Conservation (phyloP, 371 early-diverging fungal species). For the Synchytrium microbalum region DNA sequence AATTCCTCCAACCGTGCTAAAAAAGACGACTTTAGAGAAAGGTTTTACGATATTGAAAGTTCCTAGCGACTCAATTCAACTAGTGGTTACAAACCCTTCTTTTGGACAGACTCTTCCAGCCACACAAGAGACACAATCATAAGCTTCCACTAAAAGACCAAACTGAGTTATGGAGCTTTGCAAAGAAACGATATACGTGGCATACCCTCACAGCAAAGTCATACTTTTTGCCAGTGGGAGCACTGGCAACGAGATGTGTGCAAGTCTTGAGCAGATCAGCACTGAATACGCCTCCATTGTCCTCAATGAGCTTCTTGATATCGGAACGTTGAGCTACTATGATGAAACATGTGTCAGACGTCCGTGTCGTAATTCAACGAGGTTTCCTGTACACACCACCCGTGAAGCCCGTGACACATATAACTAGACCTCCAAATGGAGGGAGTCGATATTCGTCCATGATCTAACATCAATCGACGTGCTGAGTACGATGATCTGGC, state of each 20-base stretch:
- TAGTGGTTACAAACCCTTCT: not conserved
- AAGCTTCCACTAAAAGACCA: not conserved
- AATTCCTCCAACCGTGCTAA: not conserved
- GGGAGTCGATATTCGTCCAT: constrained; percentile 3
- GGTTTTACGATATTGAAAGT: too few species aligned
- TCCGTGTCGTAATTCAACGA: not conserved
- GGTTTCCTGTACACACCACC: not conserved
- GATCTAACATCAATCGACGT: constrained; percentile 1
- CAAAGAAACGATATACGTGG: too few species aligned
- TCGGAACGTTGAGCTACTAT: not conserved
- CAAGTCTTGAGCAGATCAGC: constrained; percentile 5
- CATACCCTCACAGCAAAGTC: constrained; percentile 1
- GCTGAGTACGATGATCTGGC: not conserved
- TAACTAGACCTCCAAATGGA: not conserved
- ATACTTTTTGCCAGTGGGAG: constrained; percentile 3
- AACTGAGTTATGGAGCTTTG: too few species aligned
- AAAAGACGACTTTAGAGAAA: too few species aligned
- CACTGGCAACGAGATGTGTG: constrained; percentile 3
- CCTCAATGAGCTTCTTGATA: not conserved
- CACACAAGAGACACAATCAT: not conserved
- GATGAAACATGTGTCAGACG: not conserved
- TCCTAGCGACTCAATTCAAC: not conserved
- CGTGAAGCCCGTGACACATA: constrained; percentile 2
- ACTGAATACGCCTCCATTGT: not conserved
- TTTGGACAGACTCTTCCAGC: not conserved